phyloP scores from a whole-genome alignment of 2,329 filamentous ascomycete genomes.

The Pseudovirgaria hyperparasitica region DNA sequence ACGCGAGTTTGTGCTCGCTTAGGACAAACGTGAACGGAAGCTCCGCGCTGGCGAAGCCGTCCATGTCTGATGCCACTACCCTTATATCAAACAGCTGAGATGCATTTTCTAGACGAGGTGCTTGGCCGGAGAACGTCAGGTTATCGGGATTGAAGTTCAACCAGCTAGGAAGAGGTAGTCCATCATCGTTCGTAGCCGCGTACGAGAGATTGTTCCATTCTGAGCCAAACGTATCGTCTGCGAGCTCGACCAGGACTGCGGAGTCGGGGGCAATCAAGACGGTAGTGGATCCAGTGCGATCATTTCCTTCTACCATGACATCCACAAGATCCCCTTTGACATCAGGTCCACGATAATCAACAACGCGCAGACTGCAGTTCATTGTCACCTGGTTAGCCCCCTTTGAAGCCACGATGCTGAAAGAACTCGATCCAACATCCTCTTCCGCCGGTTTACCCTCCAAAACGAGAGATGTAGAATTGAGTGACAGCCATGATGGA shows the following conservation, averaged over 20 bases:
- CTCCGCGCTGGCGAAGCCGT: slow-evolving; percentile 59
- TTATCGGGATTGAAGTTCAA: slow-evolving; percentile 54
- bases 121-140: slow-evolving; percentile 58
- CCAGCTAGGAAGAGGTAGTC: slow-evolving; percentile 79
- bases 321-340: slow-evolving; percentile 44
- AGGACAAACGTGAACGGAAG: slow-evolving; percentile 60
- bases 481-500: slow-evolving; percentile 64
- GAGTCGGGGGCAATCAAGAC: slow-evolving; percentile 29
- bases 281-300: slow-evolving; percentile 45
- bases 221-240: slow-evolving; percentile 47
- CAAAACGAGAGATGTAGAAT: slow-evolving; percentile 50
- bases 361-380: slow-evolving; percentile 59
- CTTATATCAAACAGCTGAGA: slow-evolving; percentile 61
- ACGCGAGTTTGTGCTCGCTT: slow-evolving; percentile 55
- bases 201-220: slow-evolving; percentile 47
- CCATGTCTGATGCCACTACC: slow-evolving; percentile 65
- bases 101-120: slow-evolving; percentile 52
- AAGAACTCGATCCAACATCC: slow-evolving; percentile 45
- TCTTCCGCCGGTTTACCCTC: slow-evolving; percentile 53
- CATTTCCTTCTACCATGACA: slow-evolving; percentile 46
- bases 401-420: slow-evolving; percentile 61
- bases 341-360: slow-evolving; percentile 40
- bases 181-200: slow-evolving; percentile 63
- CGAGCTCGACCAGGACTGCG: slow-evolving; percentile 30
- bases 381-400: slow-evolving; percentile 46